Evolutionary conservation across 2,329 filamentous ascomycete genomes (phyloP), one percentile per base, ranked within the genome.

Genomic region (Biscogniauxia sp.): DNA sequence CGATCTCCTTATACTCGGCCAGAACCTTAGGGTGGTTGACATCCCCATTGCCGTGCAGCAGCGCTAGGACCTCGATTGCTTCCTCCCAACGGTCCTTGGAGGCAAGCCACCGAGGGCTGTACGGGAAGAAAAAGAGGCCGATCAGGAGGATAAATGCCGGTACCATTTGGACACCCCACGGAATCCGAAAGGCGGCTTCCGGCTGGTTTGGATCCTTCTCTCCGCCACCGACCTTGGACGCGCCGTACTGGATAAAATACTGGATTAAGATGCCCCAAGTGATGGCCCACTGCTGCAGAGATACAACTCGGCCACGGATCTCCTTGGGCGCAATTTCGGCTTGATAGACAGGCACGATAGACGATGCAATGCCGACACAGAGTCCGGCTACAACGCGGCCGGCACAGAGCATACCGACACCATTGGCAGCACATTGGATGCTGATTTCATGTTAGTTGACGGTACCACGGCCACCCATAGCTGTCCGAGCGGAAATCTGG

Each of bases 311-410:
- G 7, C 87, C 87, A 56, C 84, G 80, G 57, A 82, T 82, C 65
- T 82, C 23, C 65, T 82, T 83, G 19, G 82, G 81, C 0, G 81
- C 88, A 19, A 91, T 79, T 72, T 91, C 89, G 56, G 86, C 82
- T 64, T 89, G 84, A 72, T 91, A 91, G 20, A 90, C 84, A 0
- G 87, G 88, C 1, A 91, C 88, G 67, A 91, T 80, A 7, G 88
- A 86, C 26, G 88, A 91, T 65, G 86, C 86, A 67, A 93, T 91
- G 62, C 90, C 91, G 58, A 93, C 88, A 59, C 87, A 87, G 66
- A 92, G 70, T 51, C 90, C 90, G 64, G 89, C 88, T 73, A 93
- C 84, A 64, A 89, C 77, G 64, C 91, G 86, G 2, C 90, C 90
- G 2, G 83, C 83, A 61, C 90, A 85, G 19, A 93, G 81, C 88